phyloP scores from a whole-genome alignment of 129 eudicot species.

The Kitagawia praeruptora region DNA sequence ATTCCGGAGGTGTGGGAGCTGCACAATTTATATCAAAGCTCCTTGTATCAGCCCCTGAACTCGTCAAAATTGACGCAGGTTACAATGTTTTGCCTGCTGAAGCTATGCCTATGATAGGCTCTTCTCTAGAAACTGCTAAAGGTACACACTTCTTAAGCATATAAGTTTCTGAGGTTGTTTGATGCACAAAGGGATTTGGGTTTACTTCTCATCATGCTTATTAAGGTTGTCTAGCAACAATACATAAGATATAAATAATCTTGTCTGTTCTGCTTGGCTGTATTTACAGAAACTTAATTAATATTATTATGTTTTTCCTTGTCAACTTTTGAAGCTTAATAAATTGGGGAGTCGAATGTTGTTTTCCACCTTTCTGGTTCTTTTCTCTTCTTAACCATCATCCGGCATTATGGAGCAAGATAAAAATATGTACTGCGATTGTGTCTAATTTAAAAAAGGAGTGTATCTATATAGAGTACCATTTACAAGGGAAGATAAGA shows the following conservation, averaged over 20 bases:
- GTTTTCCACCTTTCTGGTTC: too few relatives aligned
- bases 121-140: constrained; percentile 37
- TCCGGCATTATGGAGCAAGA: too few relatives aligned
- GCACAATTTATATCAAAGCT: constrained; percentile 49
- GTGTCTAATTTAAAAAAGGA: background rate
- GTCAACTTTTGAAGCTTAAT: too few relatives aligned
- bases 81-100: constrained; percentile 61
- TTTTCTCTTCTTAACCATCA: too few relatives aligned
- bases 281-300: too few relatives aligned
- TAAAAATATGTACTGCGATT: background rate
- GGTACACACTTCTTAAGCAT: too few relatives aligned
- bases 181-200: background rate
- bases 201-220: background rate
- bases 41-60: constrained; percentile 42
- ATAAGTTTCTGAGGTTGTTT: background rate
- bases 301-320: too few relatives aligned
- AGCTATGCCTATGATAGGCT: constrained; percentile 38
- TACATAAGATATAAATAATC: too few relatives aligned
- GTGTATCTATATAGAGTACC: background rate
- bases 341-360: too few relatives aligned
- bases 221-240: too few relatives aligned
- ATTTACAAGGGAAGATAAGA: background rate
- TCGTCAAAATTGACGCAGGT: constrained; percentile 47
- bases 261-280: too few relatives aligned
- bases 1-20: constrained; percentile 48